These are phyloP conservation scores for Hepatocystis sp. DNA, from an alignment of 169 alveolate species.

Conservation along the genomic window DNA sequence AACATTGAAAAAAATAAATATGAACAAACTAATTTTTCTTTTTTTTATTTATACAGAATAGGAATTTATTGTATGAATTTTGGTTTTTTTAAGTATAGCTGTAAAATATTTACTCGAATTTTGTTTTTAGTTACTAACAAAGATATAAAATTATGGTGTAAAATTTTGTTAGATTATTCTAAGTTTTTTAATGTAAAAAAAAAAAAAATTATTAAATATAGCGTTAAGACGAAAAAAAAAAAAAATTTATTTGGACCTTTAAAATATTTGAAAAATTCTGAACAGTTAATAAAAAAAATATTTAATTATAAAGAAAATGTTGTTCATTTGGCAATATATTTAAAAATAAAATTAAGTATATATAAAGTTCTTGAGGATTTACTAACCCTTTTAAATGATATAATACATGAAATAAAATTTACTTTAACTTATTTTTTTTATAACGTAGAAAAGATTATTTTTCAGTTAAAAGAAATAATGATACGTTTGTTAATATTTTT, in stretches of 20 bases:
- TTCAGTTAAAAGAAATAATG: slow-evolving; percentile 19
- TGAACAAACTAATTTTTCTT: slow-evolving; percentile 15
- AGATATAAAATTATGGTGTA: slow-evolving; percentile 55
- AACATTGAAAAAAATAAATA: slow-evolving; percentile 23
- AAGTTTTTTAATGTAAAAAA: slow-evolving; percentile 47
- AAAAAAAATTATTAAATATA: too few species aligned
- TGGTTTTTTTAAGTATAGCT: slow-evolving; percentile 48
- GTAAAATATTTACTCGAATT: slow-evolving; percentile 29
- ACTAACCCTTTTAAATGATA: slow-evolving; percentile 35
- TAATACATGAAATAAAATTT: slow-evolving; percentile 68
- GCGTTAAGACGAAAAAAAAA: too few species aligned
- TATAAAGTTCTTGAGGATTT: slow-evolving; percentile 54
- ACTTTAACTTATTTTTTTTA: slow-evolving; percentile 47
- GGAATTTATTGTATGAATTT: slow-evolving; percentile 42
- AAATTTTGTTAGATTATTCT: slow-evolving; percentile 27
- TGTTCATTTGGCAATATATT: slow-evolving; percentile 32
- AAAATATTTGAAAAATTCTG: slow-evolving; percentile 31
- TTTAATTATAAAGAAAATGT: slow-evolving; percentile 27
- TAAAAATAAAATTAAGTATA: slow-evolving; percentile 30
- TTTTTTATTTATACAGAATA: slow-evolving; percentile 44
- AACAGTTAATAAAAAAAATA: slow-evolving; percentile 41
- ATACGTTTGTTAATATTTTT: slow-evolving; percentile 15
- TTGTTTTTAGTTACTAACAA: slow-evolving; percentile 11
- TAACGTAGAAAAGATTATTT: slow-evolving; percentile 33
- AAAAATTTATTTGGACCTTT: slow-evolving; percentile 10